Base-by-base conservation (phyloP, 306 rosid genomes). In the Dalbergia cochinchinensis region DNA sequence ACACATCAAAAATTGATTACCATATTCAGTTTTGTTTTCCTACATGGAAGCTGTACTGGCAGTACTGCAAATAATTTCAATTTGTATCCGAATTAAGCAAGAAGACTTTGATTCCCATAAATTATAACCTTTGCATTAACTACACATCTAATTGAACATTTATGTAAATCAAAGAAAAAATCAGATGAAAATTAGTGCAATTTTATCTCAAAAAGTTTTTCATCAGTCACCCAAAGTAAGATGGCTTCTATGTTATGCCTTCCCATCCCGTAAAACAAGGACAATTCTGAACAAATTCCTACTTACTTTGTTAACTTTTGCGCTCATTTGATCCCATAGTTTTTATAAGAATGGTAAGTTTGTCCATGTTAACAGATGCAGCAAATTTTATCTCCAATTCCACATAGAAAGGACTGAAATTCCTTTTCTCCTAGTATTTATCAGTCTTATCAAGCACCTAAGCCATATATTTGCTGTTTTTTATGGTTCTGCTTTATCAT, bases 91-190 rank as follows among this genome's bases (percentile, higher is more conserved):
- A 51, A 53, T 51, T 41, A 62, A 71, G 19, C 15, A 54, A 80
- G 61, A 54, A 74, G 57, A 47, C 31, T 7, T 45, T 35, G 50
- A 19, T 41, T 48, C 59, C 54, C 48, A 65, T 31, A 69, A 78
- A 45, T 12, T 34, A 16, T 69, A 78, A 78, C 62, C 76, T 42
- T 26, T 34, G 51, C 9, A 78, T 62, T 44, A 55, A 67, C 82
- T 16, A 19, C 54, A 61, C 39, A 44, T 33, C 11, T 71, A 35
- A 35, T 34, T 37, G 15, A 26, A 70, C 7, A 26, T 22, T 55
- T 41, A 14, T 53, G 10, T 54, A 77, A 15, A 13, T 65, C 4
- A 67, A 26, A 47, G 10, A 47, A 74, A 26, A 33, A 13, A 35
- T 5, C 15, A 65, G 34, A 65, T 53, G 74, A 65, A 65, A 44